Conservation (phyloP, 306 rosid species). For the Cucurbita ficifolia region DNA sequence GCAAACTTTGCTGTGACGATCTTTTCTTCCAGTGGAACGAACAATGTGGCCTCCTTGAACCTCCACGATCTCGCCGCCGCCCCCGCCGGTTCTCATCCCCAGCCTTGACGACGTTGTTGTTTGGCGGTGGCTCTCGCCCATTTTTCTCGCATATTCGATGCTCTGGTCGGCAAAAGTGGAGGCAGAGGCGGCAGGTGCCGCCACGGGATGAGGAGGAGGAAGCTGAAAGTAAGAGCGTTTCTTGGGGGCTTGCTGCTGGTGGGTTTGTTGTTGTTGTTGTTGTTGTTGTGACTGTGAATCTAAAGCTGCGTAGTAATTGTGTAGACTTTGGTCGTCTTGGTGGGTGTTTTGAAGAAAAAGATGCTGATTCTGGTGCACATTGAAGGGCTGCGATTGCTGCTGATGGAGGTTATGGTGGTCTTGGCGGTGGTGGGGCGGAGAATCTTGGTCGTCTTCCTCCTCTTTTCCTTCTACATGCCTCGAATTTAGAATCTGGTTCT, state of each 20-base stretch:
- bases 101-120: conserved; percentile 1
- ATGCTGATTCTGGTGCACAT: conserved; percentile 8
- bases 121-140: conserved; percentile 11
- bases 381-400: conserved; percentile 5
- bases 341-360: conserved; percentile 4
- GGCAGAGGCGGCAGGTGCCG: not conserved
- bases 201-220: conserved; percentile 6
- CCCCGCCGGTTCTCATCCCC: conserved; percentile 10
- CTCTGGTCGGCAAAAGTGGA: conserved; percentile 9
- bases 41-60: conserved; percentile 21
- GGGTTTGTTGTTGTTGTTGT: not conserved
- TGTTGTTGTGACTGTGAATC: not conserved
- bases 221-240: conserved; percentile 1
- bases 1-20: conserved; percentile 17
- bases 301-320: conserved; percentile 6
- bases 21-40: conserved; percentile 14
- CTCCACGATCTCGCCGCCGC: conserved; percentile 15
- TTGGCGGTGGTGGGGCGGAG: conserved; percentile 10
- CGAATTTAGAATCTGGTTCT: conserved; percentile 7
- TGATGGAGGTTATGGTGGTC: not conserved
- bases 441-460: conserved; percentile 11
- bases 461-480: conserved; percentile 7
- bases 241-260: not conserved
- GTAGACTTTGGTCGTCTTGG: not conserved
- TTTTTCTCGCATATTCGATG: conserved; percentile 17